Conservation (phyloP, 75 land plant species). For the Pinus tabuliformis region DNA sequence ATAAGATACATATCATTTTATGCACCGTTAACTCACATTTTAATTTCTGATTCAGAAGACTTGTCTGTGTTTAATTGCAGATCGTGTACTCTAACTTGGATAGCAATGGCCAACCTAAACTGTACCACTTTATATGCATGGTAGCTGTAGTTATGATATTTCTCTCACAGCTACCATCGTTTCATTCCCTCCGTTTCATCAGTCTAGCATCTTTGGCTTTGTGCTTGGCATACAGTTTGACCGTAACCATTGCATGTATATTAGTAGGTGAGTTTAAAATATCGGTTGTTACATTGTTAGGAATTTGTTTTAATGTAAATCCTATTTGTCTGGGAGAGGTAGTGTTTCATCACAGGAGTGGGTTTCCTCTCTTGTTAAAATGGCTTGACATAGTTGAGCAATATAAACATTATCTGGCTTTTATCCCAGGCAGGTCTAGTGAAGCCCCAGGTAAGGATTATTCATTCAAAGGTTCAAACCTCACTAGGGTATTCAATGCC, state of each 20-base stretch:
- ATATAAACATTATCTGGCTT: too few relatives aligned
- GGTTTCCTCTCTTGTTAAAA: too few relatives aligned
- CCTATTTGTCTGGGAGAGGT: too few relatives aligned
- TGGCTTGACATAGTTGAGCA: too few relatives aligned
- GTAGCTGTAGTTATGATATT: constrained; percentile 65
- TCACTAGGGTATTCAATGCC: constrained; percentile 41
- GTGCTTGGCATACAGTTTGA: constrained; percentile 69
- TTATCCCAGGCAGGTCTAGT: constrained; percentile 48
- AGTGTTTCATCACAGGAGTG: too few relatives aligned
- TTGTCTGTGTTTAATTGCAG: neutral
- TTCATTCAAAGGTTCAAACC: constrained; percentile 33
- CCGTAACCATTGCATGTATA: constrained; percentile 64
- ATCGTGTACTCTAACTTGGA: constrained; percentile 44
- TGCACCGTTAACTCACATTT: too few relatives aligned
- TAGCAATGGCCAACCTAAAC: constrained; percentile 61
- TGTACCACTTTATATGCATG: constrained; percentile 70
- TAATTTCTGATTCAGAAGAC: too few relatives aligned
- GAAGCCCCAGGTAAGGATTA: constrained; percentile 73
- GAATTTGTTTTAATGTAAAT: too few relatives aligned
- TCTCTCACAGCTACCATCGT: constrained; percentile 80
- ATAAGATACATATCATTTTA: too few relatives aligned
- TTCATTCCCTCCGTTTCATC: constrained; percentile 85
- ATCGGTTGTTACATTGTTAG: too few relatives aligned
- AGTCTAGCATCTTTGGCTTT: constrained; percentile 73
- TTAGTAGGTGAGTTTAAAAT: constrained; percentile 47